Conservation (phyloP, 192 early-diverging fungal species). For the Dimargaris xerosporica region DNA sequence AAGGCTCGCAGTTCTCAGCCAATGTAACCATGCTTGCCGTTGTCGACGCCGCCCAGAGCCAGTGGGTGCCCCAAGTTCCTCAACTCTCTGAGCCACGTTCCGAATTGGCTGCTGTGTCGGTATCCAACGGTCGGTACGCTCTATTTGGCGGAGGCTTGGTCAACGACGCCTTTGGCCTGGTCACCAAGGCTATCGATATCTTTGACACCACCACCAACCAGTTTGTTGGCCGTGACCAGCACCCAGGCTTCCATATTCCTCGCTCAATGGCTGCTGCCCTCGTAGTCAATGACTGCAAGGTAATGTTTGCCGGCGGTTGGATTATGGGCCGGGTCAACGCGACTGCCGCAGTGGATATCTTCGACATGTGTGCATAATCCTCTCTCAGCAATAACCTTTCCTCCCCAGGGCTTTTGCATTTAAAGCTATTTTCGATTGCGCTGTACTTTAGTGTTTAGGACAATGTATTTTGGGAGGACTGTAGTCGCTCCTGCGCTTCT, state of each 20-base stretch:
- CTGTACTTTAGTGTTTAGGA: no score
- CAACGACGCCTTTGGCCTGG: not conserved
- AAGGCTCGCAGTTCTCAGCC: not conserved
- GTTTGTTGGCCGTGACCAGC: not conserved
- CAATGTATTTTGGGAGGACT: no score
- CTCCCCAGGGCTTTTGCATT: no score
- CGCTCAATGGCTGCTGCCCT: not conserved
- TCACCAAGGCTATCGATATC: constrained; percentile 9
- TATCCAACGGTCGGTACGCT: not conserved
- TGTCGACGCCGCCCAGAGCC: not conserved
- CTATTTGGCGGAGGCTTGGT: constrained; percentile 4
- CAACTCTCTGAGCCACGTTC: constrained; percentile 6
- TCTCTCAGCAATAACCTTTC: no score
- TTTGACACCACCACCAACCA: not conserved
- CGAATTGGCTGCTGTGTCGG: not conserved
- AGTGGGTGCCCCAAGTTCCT: not conserved
- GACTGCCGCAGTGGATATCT: constrained; percentile 8
- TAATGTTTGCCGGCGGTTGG: constrained; percentile 5
- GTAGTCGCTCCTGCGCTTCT: no score
- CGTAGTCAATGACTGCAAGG: constrained; percentile 4
- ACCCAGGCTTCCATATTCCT: constrained; percentile 1
- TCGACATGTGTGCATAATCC: constrained; percentile 2
- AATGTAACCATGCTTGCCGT: constrained; percentile 2
- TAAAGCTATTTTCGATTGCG: no score
- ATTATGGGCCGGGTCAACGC: constrained; percentile 4